Evolutionary conservation across 495 filamentous ascomycete species (phyloP), one percentile per base, ranked within the genome.

Genomic region (Neurospora hispaniola): DNA sequence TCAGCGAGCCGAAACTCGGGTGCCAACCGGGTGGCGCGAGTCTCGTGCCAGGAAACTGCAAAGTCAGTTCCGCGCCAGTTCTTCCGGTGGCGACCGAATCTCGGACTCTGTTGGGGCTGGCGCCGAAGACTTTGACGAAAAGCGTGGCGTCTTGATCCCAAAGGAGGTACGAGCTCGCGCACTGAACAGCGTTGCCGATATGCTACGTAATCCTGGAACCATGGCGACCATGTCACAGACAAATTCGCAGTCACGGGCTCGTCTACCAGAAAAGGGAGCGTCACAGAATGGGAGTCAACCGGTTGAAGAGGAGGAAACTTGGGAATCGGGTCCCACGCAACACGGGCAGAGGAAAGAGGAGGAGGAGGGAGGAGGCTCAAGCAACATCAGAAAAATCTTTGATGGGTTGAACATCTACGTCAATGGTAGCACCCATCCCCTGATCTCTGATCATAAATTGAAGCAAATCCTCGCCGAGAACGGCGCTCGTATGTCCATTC

Each of bases 361-460:
- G 31, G 82, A 80, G 31, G 82, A 80, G n/a, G n/a, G n/a, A 12
- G 74, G 69, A 76, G 82, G 69, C 69, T 69, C 42, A 16, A 74
- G 73, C 20, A 74, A 76, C 74, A 75, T 43, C 79, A 68, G 72
- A 71, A 75, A 76, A 35, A 86, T 97, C 71, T 93, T 97, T 79
- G 77, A 85, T 69, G 86, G 87, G 20, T 83, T 92, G 38, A 87
- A 86, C 31, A 86, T 98, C 79, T 96, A 96, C 82, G 87, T 98
- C 82, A 97, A 97, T 82, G 95, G 94, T 71, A 92, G 91, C 70
- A 97, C 93, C 1, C 83, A 89, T 70, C 93, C 95, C 7, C 77
- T 87, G 16, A 87, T 99, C 66, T 94, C 92, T 0, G 94, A 99
- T 82, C 92, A 97, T 79, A 89, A 88, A 77, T 87, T 98, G 68